Conservation (phyloP, 2,329 filamentous ascomycete species). For the Exophiala viscosa region DNA sequence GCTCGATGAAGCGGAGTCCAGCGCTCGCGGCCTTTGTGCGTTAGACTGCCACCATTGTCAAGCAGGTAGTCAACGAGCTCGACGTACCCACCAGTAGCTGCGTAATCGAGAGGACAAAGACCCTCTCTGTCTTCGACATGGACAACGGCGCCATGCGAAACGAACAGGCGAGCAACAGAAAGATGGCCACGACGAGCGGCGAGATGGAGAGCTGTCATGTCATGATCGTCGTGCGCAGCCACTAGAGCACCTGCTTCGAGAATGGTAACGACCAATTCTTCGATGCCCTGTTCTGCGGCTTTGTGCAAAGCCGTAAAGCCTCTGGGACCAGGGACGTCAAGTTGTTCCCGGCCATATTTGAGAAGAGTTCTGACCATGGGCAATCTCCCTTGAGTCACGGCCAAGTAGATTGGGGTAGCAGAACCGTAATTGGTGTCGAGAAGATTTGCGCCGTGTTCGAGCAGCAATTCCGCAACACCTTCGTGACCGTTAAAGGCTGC, state of each 20-base stretch:
- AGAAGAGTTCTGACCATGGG: slow-evolving; percentile 22
- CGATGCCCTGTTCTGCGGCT: slow-evolving; percentile 28
- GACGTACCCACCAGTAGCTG: slow-evolving; percentile 24
- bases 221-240: slow-evolving; percentile 20
- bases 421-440: slow-evolving; percentile 20
- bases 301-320: slow-evolving; percentile 30
- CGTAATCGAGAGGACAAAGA: slow-evolving; percentile 24
- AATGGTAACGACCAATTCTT: slow-evolving; percentile 29
- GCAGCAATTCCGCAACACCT: slow-evolving; percentile 20
- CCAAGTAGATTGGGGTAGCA: slow-evolving; percentile 25
- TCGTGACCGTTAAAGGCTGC: slow-evolving; percentile 22
- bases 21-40: slow-evolving; percentile 28
- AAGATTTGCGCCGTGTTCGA: slow-evolving; percentile 20
- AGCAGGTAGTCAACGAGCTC: slow-evolving; percentile 24
- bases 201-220: slow-evolving; percentile 24
- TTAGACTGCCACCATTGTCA: slow-evolving; percentile 29
- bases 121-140: slow-evolving; percentile 19
- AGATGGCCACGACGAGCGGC: slow-evolving; percentile 23
- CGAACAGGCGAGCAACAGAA: slow-evolving; percentile 17
- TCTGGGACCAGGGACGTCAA: slow-evolving; percentile 17
- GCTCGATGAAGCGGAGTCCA: slow-evolving; percentile 33
- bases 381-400: slow-evolving; percentile 19
- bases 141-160: slow-evolving; percentile 19
- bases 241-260: slow-evolving; percentile 28
- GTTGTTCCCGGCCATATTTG: slow-evolving; percentile 18